These are phyloP conservation scores for Bryoerythrophyllum caledonicum DNA, from an alignment of 225 moss, liverwort and hornwort species.

Conservation along the genomic window DNA sequence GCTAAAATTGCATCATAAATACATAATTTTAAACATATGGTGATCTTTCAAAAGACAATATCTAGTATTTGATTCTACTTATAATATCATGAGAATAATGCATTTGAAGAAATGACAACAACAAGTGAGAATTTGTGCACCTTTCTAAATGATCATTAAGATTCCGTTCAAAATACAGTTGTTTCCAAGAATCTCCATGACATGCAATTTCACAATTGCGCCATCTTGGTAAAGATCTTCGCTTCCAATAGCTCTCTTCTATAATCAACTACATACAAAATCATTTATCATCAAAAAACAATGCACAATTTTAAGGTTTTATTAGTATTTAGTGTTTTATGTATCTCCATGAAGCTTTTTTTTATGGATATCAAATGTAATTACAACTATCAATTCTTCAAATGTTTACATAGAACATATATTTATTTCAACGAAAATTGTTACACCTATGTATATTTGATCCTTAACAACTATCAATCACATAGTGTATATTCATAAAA, in stretches of 20 bases:
- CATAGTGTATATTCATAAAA: too few species aligned
- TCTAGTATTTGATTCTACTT: rapidly evolving
- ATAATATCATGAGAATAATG: rapidly evolving
- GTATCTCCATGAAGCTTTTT: too few species aligned
- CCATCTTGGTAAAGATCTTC: conserved; percentile 71
- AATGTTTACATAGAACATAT: too few species aligned
- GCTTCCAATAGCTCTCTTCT: conserved; percentile 88
- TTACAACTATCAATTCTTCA: too few species aligned
- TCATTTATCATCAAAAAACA: not conserved
- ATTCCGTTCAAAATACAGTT: conserved; percentile 84
- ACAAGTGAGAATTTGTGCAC: not conserved
- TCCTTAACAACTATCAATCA: too few species aligned
- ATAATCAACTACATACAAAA: conserved; percentile 48
- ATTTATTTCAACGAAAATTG: too few species aligned
- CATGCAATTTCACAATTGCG: conserved; percentile 65
- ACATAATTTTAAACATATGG: rapidly evolving
- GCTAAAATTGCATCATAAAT: conserved; percentile 23
- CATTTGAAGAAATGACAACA: rapidly evolving
- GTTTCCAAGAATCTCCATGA: conserved; percentile 92
- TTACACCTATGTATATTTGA: too few species aligned
- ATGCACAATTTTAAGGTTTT: not conserved
- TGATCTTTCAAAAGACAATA: too few species aligned
- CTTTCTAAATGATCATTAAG: conserved; percentile 67
- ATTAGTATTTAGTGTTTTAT: too few species aligned
- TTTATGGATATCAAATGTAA: too few species aligned